A percentile compares a stretch with the other conserved stretches of the same genome.
Evolutionary conservation across 768 basidiomycete genomes (phyloP).

Genomic region (Podaxis sp.): DNA sequence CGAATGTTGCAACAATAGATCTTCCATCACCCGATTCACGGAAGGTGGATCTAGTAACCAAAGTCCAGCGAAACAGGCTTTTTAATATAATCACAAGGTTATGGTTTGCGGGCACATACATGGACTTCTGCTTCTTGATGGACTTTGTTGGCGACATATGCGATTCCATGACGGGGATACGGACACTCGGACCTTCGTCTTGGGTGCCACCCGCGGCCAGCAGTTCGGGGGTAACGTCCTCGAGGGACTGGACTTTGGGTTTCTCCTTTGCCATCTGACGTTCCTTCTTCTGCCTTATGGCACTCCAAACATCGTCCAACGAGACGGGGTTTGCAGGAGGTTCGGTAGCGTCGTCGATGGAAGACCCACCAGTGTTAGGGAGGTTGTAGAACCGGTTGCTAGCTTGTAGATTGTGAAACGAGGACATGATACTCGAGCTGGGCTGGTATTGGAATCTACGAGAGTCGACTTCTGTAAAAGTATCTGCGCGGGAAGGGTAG

Average conservation of each 20-base stretch:
- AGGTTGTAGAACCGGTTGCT: slow-evolving; percentile 26
- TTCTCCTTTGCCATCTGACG: slow-evolving; percentile 62
- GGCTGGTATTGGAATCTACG: slow-evolving; percentile 23
- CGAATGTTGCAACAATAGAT: slow-evolving; percentile 67
- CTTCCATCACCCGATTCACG: slow-evolving; percentile 69
- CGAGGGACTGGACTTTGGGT: slow-evolving; percentile 68
- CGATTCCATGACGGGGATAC: slow-evolving; percentile 34
- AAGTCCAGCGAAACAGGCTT: slow-evolving; percentile 14
- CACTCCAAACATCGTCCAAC: slow-evolving; percentile 62
- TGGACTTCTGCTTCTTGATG: slow-evolving; percentile 57
- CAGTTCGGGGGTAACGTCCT: slow-evolving; percentile 35
- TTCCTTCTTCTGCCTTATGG: slow-evolving; percentile 61
- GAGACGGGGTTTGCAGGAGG: slow-evolving; percentile 36
- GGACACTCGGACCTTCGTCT: slow-evolving; percentile 29
- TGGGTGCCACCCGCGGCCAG: slow-evolving; percentile 16
- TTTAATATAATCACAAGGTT: slow-evolving; percentile 4
- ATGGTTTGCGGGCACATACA: slow-evolving; percentile 36
- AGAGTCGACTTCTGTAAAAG: slow-evolving; percentile 30
- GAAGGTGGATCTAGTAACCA: slow-evolving; percentile 50
- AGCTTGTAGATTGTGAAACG: not conserved
- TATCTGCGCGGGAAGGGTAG: slow-evolving; percentile 39
- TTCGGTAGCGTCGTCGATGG: slow-evolving; percentile 37
- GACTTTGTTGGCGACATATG: slow-evolving; percentile 36
- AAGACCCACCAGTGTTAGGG: slow-evolving; percentile 35
- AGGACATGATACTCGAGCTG: slow-evolving; percentile 11